Evolutionary conservation across 495 filamentous ascomycete species (phyloP).

Genomic region (Saxophila tyrrhenica): DNA sequence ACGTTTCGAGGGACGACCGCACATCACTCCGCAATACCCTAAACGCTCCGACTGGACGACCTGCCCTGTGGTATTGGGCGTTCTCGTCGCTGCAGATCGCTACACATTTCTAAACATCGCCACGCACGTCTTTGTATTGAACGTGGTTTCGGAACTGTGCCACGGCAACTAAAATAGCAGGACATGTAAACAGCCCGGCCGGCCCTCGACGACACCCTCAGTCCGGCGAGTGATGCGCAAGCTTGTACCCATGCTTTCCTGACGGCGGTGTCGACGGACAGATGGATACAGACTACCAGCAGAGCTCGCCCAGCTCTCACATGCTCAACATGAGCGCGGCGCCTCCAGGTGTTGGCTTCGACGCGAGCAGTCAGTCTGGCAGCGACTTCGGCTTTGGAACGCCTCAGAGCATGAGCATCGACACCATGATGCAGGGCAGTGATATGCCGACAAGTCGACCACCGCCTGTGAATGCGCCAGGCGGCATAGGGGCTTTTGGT

Average conservation of each 20-base stretch:
- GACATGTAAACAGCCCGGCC: neutral
- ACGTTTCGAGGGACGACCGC: neutral
- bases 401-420: slow-evolving; percentile 12
- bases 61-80: neutral
- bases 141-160: neutral
- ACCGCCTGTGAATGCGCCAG: neutral
- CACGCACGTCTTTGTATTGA: neutral
- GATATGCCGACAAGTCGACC: slow-evolving; percentile 5
- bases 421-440: slow-evolving; percentile 14
- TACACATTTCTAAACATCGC: neutral
- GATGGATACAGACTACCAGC: slow-evolving; percentile 14
- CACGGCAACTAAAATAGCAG: neutral
- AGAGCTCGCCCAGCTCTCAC: slow-evolving; percentile 8
- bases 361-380: slow-evolving; percentile 14
- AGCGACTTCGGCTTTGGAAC: slow-evolving; percentile 18
- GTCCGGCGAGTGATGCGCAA: too few species aligned
- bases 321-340: slow-evolving; percentile 4
- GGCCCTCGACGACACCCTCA: too few species aligned
- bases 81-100: neutral
- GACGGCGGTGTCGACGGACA: neutral
- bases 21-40: neutral
- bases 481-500: slow-evolving; percentile 1
- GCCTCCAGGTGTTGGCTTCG: slow-evolving; percentile 2
- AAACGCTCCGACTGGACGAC: neutral
- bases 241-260: too few species aligned